These are phyloP conservation scores for Epichloe brachyelytri DNA, from an alignment of 2,329 filamentous ascomycete species.

Conservation along the genomic window DNA sequence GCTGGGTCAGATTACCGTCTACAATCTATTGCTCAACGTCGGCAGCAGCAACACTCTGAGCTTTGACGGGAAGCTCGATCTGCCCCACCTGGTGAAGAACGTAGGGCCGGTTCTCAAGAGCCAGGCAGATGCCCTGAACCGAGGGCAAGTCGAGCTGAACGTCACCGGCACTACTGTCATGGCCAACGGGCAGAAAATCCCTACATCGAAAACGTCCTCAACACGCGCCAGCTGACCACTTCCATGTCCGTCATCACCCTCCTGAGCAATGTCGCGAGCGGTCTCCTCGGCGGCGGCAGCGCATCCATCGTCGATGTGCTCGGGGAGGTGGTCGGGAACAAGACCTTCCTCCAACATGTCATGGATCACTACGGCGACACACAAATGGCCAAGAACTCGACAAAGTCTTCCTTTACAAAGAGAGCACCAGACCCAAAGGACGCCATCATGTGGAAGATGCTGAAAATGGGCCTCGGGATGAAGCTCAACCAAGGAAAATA, in stretches of 20 bases:
- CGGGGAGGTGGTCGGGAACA: slow-evolving; percentile 26
- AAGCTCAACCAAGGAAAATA: slow-evolving; percentile 2
- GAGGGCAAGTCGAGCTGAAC: slow-evolving; percentile 28
- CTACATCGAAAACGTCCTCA: slow-evolving; percentile 31
- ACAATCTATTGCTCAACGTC: slow-evolving; percentile 26
- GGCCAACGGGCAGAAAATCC: slow-evolving; percentile 29
- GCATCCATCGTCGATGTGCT: slow-evolving; percentile 21
- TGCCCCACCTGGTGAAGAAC: slow-evolving; percentile 29
- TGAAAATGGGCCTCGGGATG: slow-evolving; percentile 4
- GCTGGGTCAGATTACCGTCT: slow-evolving; percentile 25
- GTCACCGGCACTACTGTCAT: slow-evolving; percentile 28
- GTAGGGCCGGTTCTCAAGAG: slow-evolving; percentile 24
- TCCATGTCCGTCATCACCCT: slow-evolving; percentile 26
- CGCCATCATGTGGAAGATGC: slow-evolving; percentile 7
- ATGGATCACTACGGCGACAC: slow-evolving; percentile 21
- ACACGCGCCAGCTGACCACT: slow-evolving; percentile 23
- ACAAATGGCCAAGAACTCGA: slow-evolving; percentile 2
- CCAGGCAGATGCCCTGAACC: slow-evolving; percentile 22
- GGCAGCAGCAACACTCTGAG: slow-evolving; percentile 31
- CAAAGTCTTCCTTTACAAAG: background rate
- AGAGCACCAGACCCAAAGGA: slow-evolving; percentile 1
- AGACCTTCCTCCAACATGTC: slow-evolving; percentile 24
- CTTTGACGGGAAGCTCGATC: slow-evolving; percentile 28
- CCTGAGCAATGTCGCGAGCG: slow-evolving; percentile 23
- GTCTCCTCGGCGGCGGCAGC: slow-evolving; percentile 18